These are phyloP conservation scores for Penicillium cinerascens DNA, from an alignment of 495 filamentous ascomycete species.

Conservation along the genomic window DNA sequence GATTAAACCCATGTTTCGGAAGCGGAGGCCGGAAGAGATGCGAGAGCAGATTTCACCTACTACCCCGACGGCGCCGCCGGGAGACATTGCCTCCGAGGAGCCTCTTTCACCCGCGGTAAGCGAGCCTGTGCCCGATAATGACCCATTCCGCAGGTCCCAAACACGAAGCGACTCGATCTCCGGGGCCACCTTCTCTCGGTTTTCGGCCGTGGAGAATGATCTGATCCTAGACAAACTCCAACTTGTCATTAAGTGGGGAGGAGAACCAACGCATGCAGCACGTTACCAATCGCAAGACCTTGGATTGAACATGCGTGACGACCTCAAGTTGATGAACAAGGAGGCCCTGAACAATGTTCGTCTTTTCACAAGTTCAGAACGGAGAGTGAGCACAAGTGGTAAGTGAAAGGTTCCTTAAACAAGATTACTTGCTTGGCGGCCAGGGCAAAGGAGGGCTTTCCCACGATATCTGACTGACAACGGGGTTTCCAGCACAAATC, in stretches of 20 bases:
- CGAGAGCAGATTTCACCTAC: conserved; percentile 19
- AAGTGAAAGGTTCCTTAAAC: conserved; percentile 21
- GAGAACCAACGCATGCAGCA: conserved; percentile 95
- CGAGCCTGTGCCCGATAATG: conserved; percentile 19
- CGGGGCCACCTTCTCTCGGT: conserved; percentile 81
- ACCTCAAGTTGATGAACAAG: conserved; percentile 88
- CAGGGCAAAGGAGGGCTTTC: no score
- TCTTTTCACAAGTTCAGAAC: conserved; percentile 91
- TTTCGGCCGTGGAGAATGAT: conserved; percentile 84
- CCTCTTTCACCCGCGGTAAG: conserved; percentile 17
- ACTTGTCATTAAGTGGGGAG: conserved; percentile 98
- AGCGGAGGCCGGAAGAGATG: conserved; percentile 61
- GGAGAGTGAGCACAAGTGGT: conserved; percentile 87
- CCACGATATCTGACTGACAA: not conserved
- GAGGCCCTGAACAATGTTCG: conserved; percentile 85
- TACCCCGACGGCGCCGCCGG: conserved; percentile 1
- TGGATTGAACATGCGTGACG: conserved; percentile 91
- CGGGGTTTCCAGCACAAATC: conserved; percentile 67
- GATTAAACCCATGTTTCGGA: conserved; percentile 97
- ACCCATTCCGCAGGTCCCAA: conserved; percentile 38
- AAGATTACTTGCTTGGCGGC: no score
- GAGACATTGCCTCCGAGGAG: conserved; percentile 18
- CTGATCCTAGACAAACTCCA: conserved; percentile 92
- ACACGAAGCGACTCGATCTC: conserved; percentile 77
- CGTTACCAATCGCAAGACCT: conserved; percentile 94